phyloP scores from a whole-genome alignment of 202 grass and related monocot species.

The Setaria italica region DNA sequence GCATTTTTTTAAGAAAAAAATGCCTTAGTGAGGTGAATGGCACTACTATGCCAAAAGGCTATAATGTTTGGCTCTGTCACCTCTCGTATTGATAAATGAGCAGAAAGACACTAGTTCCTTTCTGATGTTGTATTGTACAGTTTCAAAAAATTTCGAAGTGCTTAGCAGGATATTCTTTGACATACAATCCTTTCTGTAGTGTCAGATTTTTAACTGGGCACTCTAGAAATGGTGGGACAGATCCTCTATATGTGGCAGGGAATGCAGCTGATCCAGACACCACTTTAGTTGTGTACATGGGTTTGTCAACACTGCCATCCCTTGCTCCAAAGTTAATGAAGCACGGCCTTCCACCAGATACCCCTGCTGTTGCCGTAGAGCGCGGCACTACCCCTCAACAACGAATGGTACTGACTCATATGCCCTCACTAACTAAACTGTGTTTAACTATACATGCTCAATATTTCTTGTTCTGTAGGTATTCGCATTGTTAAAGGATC shows the following conservation, averaged over 20 bases:
- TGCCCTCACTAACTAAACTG: not conserved
- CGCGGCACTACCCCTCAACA: constrained; percentile 90
- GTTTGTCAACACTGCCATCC: constrained; percentile 80
- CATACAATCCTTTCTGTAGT: constrained; percentile 57
- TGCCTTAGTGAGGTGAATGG: not conserved
- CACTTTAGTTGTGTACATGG: constrained; percentile 98
- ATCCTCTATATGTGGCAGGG: constrained; percentile 84
- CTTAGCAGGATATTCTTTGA: constrained; percentile 21
- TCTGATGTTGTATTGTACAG: constrained; percentile 4
- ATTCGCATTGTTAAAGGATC: constrained; percentile 73
- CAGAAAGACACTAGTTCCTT: not conserved
- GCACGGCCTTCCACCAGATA: constrained; percentile 77
- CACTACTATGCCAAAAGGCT: not conserved
- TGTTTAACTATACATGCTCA: constrained; percentile 12
- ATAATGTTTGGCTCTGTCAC: constrained; percentile 6
- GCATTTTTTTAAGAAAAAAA: not conserved
- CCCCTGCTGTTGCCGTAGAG: constrained; percentile 90
- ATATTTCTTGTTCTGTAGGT: constrained; percentile 57
- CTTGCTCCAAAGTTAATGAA: constrained; percentile 83
- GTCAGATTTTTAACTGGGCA: constrained; percentile 97
- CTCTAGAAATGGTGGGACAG: constrained; percentile 95
- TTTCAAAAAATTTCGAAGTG: not conserved
- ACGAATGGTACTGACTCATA: constrained; percentile 57
- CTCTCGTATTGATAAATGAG: constrained; percentile 13
- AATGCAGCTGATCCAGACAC: constrained; percentile 90